phyloP scores from a whole-genome alignment of 768 basidiomycete genomes.

The Lentinula detonsa region DNA sequence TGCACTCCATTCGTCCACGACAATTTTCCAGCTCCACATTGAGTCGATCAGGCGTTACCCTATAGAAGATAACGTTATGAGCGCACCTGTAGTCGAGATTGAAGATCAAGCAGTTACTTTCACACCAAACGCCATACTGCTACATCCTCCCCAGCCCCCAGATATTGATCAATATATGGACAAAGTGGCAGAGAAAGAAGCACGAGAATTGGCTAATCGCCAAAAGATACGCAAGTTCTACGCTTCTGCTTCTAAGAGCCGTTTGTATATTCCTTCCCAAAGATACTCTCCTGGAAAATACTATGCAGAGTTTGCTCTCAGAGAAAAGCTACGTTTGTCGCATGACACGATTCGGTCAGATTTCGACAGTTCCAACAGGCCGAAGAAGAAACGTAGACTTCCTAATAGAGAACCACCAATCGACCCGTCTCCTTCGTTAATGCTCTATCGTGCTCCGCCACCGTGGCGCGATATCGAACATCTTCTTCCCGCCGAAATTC shows the following conservation, averaged over 20 bases:
- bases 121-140: neutral
- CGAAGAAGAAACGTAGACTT: neutral
- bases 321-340: neutral
- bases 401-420: neutral
- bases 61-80: neutral
- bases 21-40: neutral
- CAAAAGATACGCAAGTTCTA: neutral
- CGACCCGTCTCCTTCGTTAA: neutral
- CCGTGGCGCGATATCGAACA: neutral
- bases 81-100: neutral
- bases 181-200: neutral
- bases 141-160: neutral
- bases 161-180: neutral
- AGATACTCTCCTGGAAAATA: neutral
- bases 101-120: neutral
- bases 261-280: neutral
- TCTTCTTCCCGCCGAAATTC: neutral
- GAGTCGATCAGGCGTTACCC: neutral
- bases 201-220: neutral
- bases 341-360: neutral
- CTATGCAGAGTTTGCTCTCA: neutral
- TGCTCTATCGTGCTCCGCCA: constrained; percentile 3
- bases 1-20: neutral
- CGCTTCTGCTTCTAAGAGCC: neutral
- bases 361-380: neutral